Conservation (phyloP, 2,329 filamentous ascomycete species). For the Phaeosphaeriaceae sp. region DNA sequence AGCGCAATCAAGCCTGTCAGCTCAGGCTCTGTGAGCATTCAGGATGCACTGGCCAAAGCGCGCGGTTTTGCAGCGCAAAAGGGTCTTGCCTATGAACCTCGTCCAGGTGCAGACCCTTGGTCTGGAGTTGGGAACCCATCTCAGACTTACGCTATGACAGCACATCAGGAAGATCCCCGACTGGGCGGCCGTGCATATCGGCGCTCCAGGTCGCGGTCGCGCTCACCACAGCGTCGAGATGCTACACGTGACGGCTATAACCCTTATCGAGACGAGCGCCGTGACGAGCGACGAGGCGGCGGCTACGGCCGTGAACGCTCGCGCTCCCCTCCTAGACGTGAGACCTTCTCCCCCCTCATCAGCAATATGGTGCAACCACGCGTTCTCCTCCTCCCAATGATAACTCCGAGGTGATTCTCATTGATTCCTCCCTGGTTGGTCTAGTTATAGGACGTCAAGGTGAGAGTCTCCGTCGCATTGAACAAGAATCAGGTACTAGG, state of each 20-base stretch:
- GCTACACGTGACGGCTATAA: constrained; percentile 77
- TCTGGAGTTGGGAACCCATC: constrained; percentile 30
- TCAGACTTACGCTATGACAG: constrained; percentile 43
- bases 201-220: constrained; percentile 75
- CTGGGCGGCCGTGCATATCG: constrained; percentile 62
- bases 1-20: constrained; percentile 79
- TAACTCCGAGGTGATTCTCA: constrained; percentile 80
- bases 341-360: constrained; percentile 66
- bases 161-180: constrained; percentile 55
- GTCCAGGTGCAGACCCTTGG: constrained; percentile 55
- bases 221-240: constrained; percentile 65
- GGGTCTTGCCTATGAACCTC: constrained; percentile 63
- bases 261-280: constrained; percentile 84
- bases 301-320: constrained; percentile 75
- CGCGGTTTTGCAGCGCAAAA: constrained; percentile 82
- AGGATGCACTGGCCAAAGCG: constrained; percentile 84
- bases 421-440: constrained; percentile 85
- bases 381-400: constrained; percentile 70
- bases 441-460: constrained; percentile 90
- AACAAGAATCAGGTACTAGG: constrained; percentile 79
- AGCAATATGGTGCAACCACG: constrained; percentile 56
- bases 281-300: constrained; percentile 65
- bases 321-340: constrained; percentile 68
- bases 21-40: constrained; percentile 81
- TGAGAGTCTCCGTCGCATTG: constrained; percentile 85